Evolutionary conservation across 2,329 filamentous ascomycete genomes (phyloP).

Genomic region (Xylaria sp.): DNA sequence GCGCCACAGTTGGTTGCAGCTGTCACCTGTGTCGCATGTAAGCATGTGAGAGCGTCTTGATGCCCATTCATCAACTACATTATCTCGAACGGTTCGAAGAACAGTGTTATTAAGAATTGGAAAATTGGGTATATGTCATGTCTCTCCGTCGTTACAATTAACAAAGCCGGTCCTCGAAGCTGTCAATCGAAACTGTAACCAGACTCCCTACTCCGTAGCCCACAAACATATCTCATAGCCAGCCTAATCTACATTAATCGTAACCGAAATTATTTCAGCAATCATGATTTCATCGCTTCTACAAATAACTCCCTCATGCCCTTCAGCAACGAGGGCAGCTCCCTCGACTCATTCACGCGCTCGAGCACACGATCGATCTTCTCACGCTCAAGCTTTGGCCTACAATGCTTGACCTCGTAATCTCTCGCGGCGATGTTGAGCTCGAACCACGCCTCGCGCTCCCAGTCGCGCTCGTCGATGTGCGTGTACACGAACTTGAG

Average conservation of each 20-base stretch:
- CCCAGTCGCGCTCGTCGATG: slow-evolving; percentile 87
- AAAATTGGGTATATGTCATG: slow-evolving; percentile 33
- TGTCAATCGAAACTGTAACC: neutral
- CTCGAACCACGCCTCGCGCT: slow-evolving; percentile 93
- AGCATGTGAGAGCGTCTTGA: neutral
- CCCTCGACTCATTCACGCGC: slow-evolving; percentile 81
- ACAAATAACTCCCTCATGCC: slow-evolving; percentile 85
- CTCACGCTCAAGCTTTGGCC: slow-evolving; percentile 84
- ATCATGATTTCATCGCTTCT: slow-evolving; percentile 68
- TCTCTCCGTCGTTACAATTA: slow-evolving; percentile 17
- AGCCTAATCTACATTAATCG: neutral
- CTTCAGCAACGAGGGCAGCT: slow-evolving; percentile 78
- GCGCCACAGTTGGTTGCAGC: slow-evolving; percentile 40
- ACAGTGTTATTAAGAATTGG: slow-evolving; percentile 5
- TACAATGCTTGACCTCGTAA: slow-evolving; percentile 83
- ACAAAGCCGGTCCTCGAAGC: slow-evolving; percentile 14
- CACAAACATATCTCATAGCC: slow-evolving; percentile 15
- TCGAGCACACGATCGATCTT: slow-evolving; percentile 82
- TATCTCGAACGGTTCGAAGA: neutral
- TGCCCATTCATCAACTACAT: neutral
- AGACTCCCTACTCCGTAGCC: slow-evolving; percentile 34
- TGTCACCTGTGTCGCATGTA: slow-evolving; percentile 21
- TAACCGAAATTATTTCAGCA: neutral
- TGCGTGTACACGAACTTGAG: slow-evolving; percentile 92
- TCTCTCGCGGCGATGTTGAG: slow-evolving; percentile 82